Evolutionary conservation across 169 alveolate species (phyloP).

Genomic region (Neospora caninum): DNA sequence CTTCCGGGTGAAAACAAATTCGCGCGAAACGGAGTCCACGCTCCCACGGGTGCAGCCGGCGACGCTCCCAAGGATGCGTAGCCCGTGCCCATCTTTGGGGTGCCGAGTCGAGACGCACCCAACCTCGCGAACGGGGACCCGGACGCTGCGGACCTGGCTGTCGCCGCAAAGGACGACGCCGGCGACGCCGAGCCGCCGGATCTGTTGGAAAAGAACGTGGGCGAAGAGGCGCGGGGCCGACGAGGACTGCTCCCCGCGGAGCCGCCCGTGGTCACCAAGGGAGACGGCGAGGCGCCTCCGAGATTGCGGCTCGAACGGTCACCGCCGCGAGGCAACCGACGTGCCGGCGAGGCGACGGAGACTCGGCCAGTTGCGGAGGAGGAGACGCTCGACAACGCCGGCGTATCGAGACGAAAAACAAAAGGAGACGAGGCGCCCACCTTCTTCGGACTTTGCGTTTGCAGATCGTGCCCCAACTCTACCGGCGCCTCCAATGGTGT

Average conservation of each 20-base stretch:
- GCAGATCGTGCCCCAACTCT: too few relatives aligned
- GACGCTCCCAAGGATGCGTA: not conserved
- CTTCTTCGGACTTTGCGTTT: too few relatives aligned
- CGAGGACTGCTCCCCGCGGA: not conserved
- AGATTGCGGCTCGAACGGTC: not conserved
- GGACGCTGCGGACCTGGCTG: not conserved
- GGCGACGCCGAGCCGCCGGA: not conserved
- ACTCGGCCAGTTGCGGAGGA: not conserved
- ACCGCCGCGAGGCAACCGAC: not conserved
- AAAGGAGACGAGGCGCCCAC: not conserved
- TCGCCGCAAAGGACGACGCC: not conserved
- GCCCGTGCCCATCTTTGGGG: not conserved
- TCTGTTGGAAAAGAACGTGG: not conserved
- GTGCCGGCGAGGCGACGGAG: not conserved
- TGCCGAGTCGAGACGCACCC: not conserved
- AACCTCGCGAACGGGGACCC: not conserved
- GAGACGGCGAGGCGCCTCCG: not conserved
- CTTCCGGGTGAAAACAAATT: conserved; percentile 24
- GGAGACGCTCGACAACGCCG: not conserved
- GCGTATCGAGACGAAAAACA: not conserved
- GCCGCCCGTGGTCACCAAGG: not conserved
- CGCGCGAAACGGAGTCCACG: conserved; percentile 34
- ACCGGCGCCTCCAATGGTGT: too few relatives aligned
- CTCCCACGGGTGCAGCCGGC: not conserved
- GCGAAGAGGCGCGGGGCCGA: conserved; percentile 10